Conservation (phyloP, 1,284 basidiomycete species). For the Thelephora terrestris region DNA sequence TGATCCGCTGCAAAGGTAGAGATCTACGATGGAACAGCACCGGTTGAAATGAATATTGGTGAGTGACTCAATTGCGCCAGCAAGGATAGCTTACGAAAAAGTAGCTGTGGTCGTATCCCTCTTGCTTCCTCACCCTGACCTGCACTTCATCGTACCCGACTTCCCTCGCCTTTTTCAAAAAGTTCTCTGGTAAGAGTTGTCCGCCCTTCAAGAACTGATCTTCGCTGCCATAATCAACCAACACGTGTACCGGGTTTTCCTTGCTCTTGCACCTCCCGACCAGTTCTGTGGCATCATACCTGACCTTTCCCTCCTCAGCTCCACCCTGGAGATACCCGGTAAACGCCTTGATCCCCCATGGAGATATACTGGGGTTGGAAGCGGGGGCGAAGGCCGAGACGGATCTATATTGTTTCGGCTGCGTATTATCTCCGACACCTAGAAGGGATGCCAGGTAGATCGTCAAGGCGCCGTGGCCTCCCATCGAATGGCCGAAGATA, state of each 20-base stretch:
- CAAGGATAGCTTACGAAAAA: conserved; percentile 65
- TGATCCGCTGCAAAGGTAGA: conserved; percentile 54
- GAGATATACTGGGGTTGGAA: conserved; percentile 77
- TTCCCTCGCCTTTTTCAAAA: conserved; percentile 67
- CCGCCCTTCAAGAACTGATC: conserved; percentile 84
- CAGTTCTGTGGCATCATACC: conserved; percentile 83
- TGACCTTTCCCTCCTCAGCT: conserved; percentile 59
- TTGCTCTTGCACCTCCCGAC: conserved; percentile 43
- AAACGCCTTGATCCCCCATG: conserved; percentile 95
- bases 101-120: conserved; percentile 91
- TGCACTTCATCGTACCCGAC: conserved; percentile 67
- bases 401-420: conserved; percentile 68
- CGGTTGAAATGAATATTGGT: conserved; percentile 2
- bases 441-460: conserved; percentile 70
- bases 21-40: conserved; percentile 29
- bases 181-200: conserved; percentile 86
- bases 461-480: conserved; percentile 91
- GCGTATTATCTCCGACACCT: conserved; percentile 12
- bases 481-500: conserved; percentile 85
- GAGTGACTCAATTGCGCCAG: not conserved
- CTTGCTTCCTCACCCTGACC: conserved; percentile 73
- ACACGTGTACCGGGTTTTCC: conserved; percentile 58
- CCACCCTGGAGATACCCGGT: conserved; percentile 79
- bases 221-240: conserved; percentile 80
- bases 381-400: conserved; percentile 94